Conservation (phyloP, 2,329 filamentous ascomycete species). For the Ophiocordyceps camponoti-floridani region DNA sequence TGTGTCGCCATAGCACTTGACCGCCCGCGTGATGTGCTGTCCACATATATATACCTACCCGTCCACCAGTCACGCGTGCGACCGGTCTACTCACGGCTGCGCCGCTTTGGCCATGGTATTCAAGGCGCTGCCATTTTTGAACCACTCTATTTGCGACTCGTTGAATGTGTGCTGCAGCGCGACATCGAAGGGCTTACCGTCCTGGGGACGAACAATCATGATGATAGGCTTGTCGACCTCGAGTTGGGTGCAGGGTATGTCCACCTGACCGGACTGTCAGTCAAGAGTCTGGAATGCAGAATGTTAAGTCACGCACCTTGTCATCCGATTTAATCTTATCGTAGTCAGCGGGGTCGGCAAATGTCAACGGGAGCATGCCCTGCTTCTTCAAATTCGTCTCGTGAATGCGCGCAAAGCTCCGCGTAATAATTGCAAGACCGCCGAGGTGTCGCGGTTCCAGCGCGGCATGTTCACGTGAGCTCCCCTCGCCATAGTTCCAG, state of each 20-base stretch:
- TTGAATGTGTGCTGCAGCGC: slow-evolving; percentile 94
- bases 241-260: slow-evolving; percentile 75
- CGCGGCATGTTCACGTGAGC: slow-evolving; percentile 75
- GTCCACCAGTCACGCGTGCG: no score
- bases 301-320: slow-evolving; percentile 28
- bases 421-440: slow-evolving; percentile 68
- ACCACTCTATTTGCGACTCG: slow-evolving; percentile 95
- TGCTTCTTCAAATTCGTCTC: slow-evolving; percentile 97
- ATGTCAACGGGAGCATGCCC: slow-evolving; percentile 85
- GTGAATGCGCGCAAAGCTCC: slow-evolving; percentile 82
- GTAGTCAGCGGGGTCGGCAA: slow-evolving; percentile 77
- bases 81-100: slow-evolving; percentile 9
- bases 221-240: slow-evolving; percentile 86
- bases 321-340: slow-evolving; percentile 70
- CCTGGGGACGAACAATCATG: slow-evolving; percentile 79
- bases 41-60: no score
- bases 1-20: no score
- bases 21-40: no score
- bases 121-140: slow-evolving; percentile 90
- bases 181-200: slow-evolving; percentile 65
- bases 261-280: slow-evolving; percentile 28
- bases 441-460: slow-evolving; percentile 84
- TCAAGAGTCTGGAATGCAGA: no score
- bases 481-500: slow-evolving; percentile 95
- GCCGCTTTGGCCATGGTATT: slow-evolving; percentile 88